Evolutionary conservation across 2,329 filamentous ascomycete species (phyloP), one percentile per base, ranked within the genome.

Genomic region (Chrysosporium keratinophilum): DNA sequence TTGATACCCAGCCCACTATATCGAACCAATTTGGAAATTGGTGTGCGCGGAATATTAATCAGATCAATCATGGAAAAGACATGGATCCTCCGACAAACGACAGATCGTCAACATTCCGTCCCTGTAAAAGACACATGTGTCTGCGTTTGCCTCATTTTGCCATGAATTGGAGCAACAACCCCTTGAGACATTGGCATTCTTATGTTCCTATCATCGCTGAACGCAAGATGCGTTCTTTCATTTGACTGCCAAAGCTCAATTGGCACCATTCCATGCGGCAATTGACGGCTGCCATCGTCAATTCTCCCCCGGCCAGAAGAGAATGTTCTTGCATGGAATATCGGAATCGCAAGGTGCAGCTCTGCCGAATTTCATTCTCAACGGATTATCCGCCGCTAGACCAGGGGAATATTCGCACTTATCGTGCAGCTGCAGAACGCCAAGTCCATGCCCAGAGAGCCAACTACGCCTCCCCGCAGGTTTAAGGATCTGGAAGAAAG

Each of bases 201-300:
- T 28, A 28, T 7, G 23, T 28, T 28, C 7, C 23, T 28, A 3
- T 28, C 23, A 28, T 28, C 23, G 23, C 23, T 7, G 7, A 28
- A 28, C 23, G 23, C 23, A 28, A 28, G 23, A 28, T 28, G 35
- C 39, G 3, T 15, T 19, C n/a, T n/a, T 41, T 33, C 23, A n/a
- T 23, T 11, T 37, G 19, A 10, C 31, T 5, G 19, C 23, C 9
- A 48, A 33, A 33, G 9, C 31, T 40, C 31, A 20, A 37, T 41
- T 44, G 40, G 15, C 34, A 9, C 19, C 28, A n/a, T 28, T 12
- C 5, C 31, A 11, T 15, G 34, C 50, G 50, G 50, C 33, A 52
- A 52, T 52, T 33, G 34, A 46, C 50, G 50, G 50, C 33, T 52
- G 28, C 37, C 43, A 9, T 23, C 42, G 42, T 43, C 15, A 35